phyloP scores from a whole-genome alignment of 345 rosid genomes.

The Murraya koenigii region DNA sequence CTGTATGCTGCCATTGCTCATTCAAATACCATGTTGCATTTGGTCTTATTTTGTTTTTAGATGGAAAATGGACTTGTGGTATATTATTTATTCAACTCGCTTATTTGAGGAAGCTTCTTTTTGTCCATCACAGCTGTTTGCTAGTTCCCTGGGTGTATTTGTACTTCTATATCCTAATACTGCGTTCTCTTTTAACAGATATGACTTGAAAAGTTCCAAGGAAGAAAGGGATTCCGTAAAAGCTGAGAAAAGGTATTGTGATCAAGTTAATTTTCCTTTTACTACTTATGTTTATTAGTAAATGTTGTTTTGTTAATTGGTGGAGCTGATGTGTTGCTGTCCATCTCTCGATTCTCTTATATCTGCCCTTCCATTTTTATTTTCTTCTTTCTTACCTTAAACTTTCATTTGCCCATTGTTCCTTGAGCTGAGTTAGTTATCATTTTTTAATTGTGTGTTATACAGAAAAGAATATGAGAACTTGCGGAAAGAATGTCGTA shows the following conservation, averaged over 20 bases:
- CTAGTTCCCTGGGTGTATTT: not conserved
- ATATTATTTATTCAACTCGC: not conserved
- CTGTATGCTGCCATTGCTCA: not conserved
- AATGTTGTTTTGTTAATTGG: slow-evolving; percentile 10
- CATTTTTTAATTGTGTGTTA: slow-evolving; percentile 9
- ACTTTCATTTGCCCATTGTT: slow-evolving; percentile 8
- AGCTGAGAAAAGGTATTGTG: slow-evolving; percentile 56
- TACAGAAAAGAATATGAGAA: slow-evolving; percentile 70
- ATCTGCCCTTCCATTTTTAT: not conserved
- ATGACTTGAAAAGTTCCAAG: slow-evolving; percentile 58
- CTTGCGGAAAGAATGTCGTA: slow-evolving; percentile 57
- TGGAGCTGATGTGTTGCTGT: slow-evolving; percentile 9
- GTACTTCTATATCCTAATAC: not conserved
- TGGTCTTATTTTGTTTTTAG: not conserved
- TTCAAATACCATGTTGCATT: not conserved
- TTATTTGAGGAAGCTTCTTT: not conserved
- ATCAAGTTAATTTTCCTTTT: not conserved
- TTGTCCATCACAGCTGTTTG: not conserved
- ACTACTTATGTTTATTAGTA: not conserved
- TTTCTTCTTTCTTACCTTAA: not conserved
- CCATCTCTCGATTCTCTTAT: not conserved
- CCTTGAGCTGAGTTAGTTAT: not conserved
- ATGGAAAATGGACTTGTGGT: not conserved
- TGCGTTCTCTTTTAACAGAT: slow-evolving; percentile 40
- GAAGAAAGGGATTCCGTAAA: slow-evolving; percentile 60